A percentile compares a stretch with the other conserved stretches of the same genome.
Conservation (phyloP, 345 rosid species). For the Rhodomyrtus tomentosa region DNA sequence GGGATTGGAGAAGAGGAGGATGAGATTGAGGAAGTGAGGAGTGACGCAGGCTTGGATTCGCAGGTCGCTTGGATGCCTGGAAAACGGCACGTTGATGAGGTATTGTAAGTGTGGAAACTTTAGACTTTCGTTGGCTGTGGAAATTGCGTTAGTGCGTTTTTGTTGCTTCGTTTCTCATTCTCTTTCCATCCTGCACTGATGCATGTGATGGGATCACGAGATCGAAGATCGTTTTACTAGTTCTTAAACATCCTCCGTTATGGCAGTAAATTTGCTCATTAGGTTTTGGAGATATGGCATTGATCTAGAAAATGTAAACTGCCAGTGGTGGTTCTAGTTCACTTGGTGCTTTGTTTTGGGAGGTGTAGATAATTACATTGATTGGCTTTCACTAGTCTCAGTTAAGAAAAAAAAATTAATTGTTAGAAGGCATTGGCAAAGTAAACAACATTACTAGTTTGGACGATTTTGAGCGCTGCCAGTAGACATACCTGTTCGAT, state of each 20-base stretch:
- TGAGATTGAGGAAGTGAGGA: slow-evolving; percentile 43
- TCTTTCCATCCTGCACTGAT: neutral
- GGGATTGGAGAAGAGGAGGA: slow-evolving; percentile 55
- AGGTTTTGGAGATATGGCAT: neutral
- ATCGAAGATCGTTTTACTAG: neutral
- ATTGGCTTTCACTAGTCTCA: neutral
- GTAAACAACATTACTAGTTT: neutral
- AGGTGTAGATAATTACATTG: neutral
- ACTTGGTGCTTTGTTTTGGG: neutral
- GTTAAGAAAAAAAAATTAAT: neutral
- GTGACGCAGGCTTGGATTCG: slow-evolving; percentile 23
- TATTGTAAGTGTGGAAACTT: slow-evolving; percentile 1
- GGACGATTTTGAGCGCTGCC: neutral
- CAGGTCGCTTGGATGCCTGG: slow-evolving; percentile 60
- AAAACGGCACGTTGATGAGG: slow-evolving; percentile 87
- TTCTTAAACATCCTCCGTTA: neutral
- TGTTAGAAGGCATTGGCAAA: neutral
- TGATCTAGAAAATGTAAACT: neutral
- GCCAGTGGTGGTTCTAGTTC: neutral
- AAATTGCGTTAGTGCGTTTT: neutral
- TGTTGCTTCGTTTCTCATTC: neutral
- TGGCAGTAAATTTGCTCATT: neutral
- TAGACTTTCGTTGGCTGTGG: neutral
- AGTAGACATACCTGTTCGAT: neutral
- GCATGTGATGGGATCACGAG: neutral